Base-by-base conservation (phyloP, 192 early-diverging fungal species). In the Coemansia sp. region DNA sequence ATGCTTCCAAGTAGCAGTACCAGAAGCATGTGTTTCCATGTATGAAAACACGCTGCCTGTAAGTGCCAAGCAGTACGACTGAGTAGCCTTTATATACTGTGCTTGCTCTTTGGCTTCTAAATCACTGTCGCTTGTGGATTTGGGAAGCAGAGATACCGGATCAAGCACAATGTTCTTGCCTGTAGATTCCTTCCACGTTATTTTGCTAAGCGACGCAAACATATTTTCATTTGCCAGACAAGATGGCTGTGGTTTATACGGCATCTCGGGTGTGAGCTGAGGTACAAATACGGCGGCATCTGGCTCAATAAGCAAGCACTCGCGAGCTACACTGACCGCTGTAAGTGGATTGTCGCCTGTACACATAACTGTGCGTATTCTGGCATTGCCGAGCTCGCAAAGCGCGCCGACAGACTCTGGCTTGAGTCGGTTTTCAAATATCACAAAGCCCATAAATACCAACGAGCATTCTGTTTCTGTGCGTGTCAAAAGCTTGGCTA, bases 371-470 rank as follows among this genome's bases (percentile, higher is more conserved):
- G 88, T 86, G 13, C 94, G 82, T 50, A 99, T 93, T 14, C 71
- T 77, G 5, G 97, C 96, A 26, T 82, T 79, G 37, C 81, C 68
- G 13, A 99, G 79, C n/a, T 84, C 86, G 18, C 81, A 61, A 4
- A 99, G 83, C 0, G 90, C 87, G 2, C 66, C 55, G 0, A 82
- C 68, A 0, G 96, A 93, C 2, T 81, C 85, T 6, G 90, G 82
- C 54, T 99, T 99, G 19, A 98, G 64, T 70, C 92, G 90, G 83
- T 99, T 99, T 62, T 98, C 97, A 82, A 99, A 99, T 16, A 99
- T 83, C 19, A 99, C 84, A 57, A 99, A 93, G 0, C 94, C 94
- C 49, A 99, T 71, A 70, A 98, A 99, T 4, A 78, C 67, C 21
- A 99, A 59, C 19, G 84, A 80, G 5, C 66, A 65, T 65, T 99